These are phyloP conservation scores for Juglanconis oblonga DNA, from an alignment of 2,329 filamentous ascomycete species.

Conservation along the genomic window DNA sequence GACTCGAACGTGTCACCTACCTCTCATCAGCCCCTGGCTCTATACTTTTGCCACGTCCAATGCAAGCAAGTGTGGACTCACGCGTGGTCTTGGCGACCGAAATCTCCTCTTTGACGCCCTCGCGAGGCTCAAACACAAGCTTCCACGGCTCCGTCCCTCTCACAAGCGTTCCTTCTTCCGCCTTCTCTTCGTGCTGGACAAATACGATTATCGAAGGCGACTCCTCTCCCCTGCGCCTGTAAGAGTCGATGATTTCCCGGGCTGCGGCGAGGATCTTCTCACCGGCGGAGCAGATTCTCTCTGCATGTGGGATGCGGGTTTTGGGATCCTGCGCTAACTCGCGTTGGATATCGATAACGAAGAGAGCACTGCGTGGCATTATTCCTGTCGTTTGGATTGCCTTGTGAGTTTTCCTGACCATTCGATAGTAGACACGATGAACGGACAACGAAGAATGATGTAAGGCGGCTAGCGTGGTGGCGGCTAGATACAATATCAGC, in stretches of 20 bases:
- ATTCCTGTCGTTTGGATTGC: background rate
- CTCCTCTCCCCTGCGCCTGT: background rate
- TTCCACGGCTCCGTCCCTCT: slow-evolving; percentile 26
- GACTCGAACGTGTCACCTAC: slow-evolving; percentile 28
- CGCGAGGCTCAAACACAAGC: slow-evolving; percentile 27
- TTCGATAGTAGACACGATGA: too few relatives aligned
- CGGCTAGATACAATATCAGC: too few relatives aligned
- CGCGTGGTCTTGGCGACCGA: slow-evolving; percentile 27
- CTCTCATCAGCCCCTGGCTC: background rate
- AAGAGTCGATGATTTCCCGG: slow-evolving; percentile 18
- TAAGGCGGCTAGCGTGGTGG: too few relatives aligned
- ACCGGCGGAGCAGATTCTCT: slow-evolving; percentile 22
- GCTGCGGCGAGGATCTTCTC: slow-evolving; percentile 23
- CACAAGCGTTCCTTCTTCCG: slow-evolving; percentile 23
- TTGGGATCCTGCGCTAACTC: slow-evolving; percentile 25
- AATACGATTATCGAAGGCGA: slow-evolving; percentile 23
- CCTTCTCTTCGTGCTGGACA: slow-evolving; percentile 29
- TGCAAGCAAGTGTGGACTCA: slow-evolving; percentile 10
- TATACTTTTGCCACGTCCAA: background rate
- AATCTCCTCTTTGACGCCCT: slow-evolving; percentile 21
- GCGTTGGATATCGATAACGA: slow-evolving; percentile 33
- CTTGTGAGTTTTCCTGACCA: background rate
- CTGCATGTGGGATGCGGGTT: slow-evolving; percentile 26
- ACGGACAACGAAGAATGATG: too few relatives aligned
- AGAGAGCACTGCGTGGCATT: slow-evolving; percentile 25